These are phyloP conservation scores for Coemansia asiatica DNA, from an alignment of 192 early-diverging fungal genomes.

Conservation along the genomic window DNA sequence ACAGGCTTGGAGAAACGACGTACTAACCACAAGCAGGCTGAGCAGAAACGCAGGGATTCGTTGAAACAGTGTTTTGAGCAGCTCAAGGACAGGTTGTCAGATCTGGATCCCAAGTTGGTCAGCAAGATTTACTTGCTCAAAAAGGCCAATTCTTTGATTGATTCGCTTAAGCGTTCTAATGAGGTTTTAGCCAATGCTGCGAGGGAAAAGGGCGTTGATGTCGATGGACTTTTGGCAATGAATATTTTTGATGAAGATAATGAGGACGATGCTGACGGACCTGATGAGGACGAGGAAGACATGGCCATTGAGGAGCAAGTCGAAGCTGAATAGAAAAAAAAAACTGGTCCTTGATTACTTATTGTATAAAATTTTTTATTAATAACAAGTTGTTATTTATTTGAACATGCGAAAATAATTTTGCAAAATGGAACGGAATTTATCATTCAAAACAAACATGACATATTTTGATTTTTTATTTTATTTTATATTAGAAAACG, in stretches of 20 bases:
- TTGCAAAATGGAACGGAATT: too few relatives aligned
- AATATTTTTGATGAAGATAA: background rate
- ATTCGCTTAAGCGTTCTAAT: slow-evolving; percentile 35
- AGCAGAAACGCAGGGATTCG: slow-evolving; percentile 93
- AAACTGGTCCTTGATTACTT: too few relatives aligned
- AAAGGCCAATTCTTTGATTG: slow-evolving; percentile 65
- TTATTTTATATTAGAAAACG: too few relatives aligned
- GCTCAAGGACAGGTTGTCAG: slow-evolving; percentile 67
- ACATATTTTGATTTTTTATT: too few relatives aligned
- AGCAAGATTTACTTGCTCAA: slow-evolving; percentile 83
- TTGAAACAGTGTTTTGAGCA: slow-evolving; percentile 89
- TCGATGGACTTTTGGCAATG: slow-evolving; percentile 30
- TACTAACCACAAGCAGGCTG: slow-evolving; percentile 92
- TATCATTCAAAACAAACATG: too few relatives aligned
- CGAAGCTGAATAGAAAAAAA: too few relatives aligned
- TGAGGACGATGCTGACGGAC: background rate
- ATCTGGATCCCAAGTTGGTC: slow-evolving; percentile 76
- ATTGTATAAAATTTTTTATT: too few relatives aligned
- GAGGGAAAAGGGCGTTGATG: slow-evolving; percentile 23
- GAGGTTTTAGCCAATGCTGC: slow-evolving; percentile 18
- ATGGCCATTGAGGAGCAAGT: too few relatives aligned
- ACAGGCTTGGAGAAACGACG: slow-evolving; percentile 77
- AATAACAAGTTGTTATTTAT: too few relatives aligned
- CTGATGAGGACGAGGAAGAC: background rate
- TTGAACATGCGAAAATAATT: too few relatives aligned